A percentile compares a stretch with the other conserved stretches of the same genome.
These are phyloP conservation scores for Penicillium dipodomyicola DNA, from an alignment of 495 filamentous ascomycete species.

Conservation along the genomic window DNA sequence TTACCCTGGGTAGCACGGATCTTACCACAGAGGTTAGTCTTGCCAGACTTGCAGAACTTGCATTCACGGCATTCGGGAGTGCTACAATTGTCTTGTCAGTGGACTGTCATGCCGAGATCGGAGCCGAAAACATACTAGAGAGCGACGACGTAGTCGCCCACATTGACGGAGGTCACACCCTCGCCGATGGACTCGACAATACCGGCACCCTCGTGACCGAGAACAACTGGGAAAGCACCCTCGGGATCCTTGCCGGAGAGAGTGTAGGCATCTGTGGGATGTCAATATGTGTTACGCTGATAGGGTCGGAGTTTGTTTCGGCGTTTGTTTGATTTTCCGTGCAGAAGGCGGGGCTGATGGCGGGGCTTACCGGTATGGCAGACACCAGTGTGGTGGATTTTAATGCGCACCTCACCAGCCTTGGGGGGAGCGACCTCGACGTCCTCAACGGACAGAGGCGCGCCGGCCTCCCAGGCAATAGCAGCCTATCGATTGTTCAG, in stretches of 20 bases:
- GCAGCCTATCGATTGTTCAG: slow-evolving; percentile 63
- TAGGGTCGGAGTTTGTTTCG: not conserved
- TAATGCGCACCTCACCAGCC: slow-evolving; percentile 92
- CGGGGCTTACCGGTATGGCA: slow-evolving; percentile 82
- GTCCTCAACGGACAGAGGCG: slow-evolving; percentile 84
- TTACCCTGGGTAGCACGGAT: slow-evolving; percentile 94
- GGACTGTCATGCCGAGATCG: not conserved
- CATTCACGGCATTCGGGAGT: slow-evolving; percentile 96
- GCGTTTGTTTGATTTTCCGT: not conserved
- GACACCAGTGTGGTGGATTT: slow-evolving; percentile 95
- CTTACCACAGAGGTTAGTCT: slow-evolving; percentile 99
- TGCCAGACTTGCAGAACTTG: slow-evolving; percentile 99
- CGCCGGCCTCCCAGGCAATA: slow-evolving; percentile 91
- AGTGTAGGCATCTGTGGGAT: slow-evolving; percentile 82
- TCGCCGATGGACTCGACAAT: slow-evolving; percentile 96
- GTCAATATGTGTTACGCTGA: slow-evolving; percentile 7
- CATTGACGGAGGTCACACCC: slow-evolving; percentile 89
- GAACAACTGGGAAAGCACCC: slow-evolving; percentile 93
- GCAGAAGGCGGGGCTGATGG: slow-evolving; percentile 12
- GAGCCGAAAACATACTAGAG: slow-evolving; percentile 67
- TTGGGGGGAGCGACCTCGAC: slow-evolving; percentile 90
- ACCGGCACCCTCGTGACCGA: slow-evolving; percentile 96
- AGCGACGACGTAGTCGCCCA: slow-evolving; percentile 78
- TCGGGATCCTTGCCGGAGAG: slow-evolving; percentile 97
- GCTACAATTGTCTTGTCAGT: slow-evolving; percentile 43